Conservation (phyloP, 495 filamentous ascomycete species). For the Aspergillus nidulans region DNA sequence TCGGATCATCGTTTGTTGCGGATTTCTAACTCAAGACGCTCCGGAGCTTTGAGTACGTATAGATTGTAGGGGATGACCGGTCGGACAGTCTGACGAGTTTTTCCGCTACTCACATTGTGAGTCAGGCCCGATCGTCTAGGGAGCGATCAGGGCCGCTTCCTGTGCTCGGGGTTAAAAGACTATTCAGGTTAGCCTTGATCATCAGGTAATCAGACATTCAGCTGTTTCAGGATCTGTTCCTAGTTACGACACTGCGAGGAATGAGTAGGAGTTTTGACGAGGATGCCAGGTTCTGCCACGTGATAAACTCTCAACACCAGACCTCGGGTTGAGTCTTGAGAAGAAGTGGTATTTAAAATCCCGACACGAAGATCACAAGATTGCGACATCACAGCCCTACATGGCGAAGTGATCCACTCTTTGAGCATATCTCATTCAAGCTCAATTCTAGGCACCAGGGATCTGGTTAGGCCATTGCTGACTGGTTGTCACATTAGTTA, state of each 20-base stretch:
- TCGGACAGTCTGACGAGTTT: neutral
- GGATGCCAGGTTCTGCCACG: neutral
- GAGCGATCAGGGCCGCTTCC: too few species aligned
- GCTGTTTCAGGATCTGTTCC: neutral
- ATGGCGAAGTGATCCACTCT: conserved; percentile 7
- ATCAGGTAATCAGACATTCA: neutral
- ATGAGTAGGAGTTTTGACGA: too few species aligned
- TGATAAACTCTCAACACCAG: neutral
- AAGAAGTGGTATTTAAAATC: neutral
- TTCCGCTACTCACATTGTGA: neutral
- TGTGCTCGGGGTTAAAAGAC: too few species aligned
- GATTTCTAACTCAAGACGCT: neutral
- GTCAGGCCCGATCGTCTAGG: too few species aligned
- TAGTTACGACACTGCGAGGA: too few species aligned
- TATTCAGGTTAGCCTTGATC: too few species aligned
- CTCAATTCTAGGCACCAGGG: neutral
- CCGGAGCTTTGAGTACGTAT: neutral
- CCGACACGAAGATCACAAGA: neutral
- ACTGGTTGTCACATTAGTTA: too few species aligned
- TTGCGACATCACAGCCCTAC: conserved; percentile 1
- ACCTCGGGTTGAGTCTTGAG: neutral
- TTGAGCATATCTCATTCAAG: conserved; percentile 2
- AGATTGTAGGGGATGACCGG: too few species aligned
- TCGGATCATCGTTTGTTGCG: neutral
- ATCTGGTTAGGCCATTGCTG: neutral